Conservation (phyloP, 768 basidiomycete genomes). For the Xerocomus brunneocitrinus region DNA sequence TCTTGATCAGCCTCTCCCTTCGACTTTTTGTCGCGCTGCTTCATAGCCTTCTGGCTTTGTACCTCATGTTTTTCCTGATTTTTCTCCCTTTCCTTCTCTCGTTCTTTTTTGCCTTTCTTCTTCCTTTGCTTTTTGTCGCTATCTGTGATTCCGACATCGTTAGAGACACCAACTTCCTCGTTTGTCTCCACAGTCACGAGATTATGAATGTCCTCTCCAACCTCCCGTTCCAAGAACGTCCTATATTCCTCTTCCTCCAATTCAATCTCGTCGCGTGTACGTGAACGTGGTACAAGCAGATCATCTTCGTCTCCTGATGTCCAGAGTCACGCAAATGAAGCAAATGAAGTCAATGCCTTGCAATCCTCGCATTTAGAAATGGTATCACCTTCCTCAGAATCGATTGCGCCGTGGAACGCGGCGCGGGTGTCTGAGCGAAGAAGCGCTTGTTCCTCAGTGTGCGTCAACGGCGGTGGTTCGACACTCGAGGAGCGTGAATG, state of each 20-base stretch:
- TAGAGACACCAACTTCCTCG: conserved; percentile 12
- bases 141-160: conserved; percentile 26
- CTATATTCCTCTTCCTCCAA: conserved; percentile 84
- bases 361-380: background rate
- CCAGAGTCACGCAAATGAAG: background rate
- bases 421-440: conserved; percentile 80
- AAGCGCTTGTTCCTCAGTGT: conserved; percentile 70
- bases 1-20: conserved; percentile 75
- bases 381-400: conserved; percentile 10
- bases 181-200: conserved; percentile 53
- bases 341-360: background rate
- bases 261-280: conserved; percentile 72
- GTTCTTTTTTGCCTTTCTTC: conserved; percentile 31
- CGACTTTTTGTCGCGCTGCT: conserved; percentile 24
- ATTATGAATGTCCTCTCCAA: conserved; percentile 66
- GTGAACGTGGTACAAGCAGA: conserved; percentile 68
- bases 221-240: conserved; percentile 74
- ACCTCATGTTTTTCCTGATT: conserved; percentile 19
- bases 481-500: conserved; percentile 56
- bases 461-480: conserved; percentile 52
- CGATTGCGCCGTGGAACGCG: conserved; percentile 61
- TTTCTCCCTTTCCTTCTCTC: conserved; percentile 29
- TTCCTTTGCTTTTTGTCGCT: conserved; percentile 30
- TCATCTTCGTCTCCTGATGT: conserved; percentile 52
- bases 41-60: conserved; percentile 20